Conservation (phyloP, 495 filamentous ascomycete species). For the Darksidea phi region DNA sequence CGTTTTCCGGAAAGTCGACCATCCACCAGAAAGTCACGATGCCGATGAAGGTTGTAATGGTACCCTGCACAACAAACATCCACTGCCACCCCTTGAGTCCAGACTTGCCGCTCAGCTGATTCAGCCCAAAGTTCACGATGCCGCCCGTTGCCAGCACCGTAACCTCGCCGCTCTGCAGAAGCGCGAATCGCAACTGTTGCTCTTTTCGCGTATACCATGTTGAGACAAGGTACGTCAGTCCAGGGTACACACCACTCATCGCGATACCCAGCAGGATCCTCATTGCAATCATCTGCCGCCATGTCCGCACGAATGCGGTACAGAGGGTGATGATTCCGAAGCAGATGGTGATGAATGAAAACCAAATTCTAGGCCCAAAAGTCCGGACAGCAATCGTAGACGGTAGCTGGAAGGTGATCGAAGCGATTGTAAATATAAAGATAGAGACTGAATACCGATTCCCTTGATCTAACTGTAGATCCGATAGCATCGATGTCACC, state of each 20-base stretch:
- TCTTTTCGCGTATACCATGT: conserved; percentile 72
- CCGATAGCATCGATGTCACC: conserved; percentile 68
- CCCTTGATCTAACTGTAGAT: conserved; percentile 61
- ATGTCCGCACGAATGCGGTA: conserved; percentile 67
- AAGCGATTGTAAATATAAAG: conserved; percentile 75
- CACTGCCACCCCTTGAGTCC: conserved; percentile 71
- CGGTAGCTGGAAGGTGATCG: conserved; percentile 72
- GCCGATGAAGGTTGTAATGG: conserved; percentile 64
- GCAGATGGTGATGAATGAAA: conserved; percentile 62
- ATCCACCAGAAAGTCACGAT: conserved; percentile 76
- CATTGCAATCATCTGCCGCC: conserved; percentile 72
- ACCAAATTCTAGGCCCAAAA: conserved; percentile 68
- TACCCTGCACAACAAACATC: conserved; percentile 72
- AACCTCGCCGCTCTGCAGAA: conserved; percentile 68
- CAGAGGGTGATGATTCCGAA: conserved; percentile 73
- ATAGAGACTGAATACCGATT: conserved; percentile 70
- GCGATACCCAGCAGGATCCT: conserved; percentile 68
- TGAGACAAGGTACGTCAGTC: conserved; percentile 67
- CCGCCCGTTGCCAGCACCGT: conserved; percentile 66
- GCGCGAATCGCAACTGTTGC: conserved; percentile 74
- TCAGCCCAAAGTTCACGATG: conserved; percentile 71
- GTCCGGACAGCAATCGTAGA: conserved; percentile 68
- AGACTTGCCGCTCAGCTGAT: conserved; percentile 58
- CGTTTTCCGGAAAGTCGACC: conserved; percentile 73
- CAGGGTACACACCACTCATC: conserved; percentile 70